These are phyloP conservation scores for Pseudozyma pruni DNA, from an alignment of 1,284 basidiomycete genomes.

Conservation along the genomic window DNA sequence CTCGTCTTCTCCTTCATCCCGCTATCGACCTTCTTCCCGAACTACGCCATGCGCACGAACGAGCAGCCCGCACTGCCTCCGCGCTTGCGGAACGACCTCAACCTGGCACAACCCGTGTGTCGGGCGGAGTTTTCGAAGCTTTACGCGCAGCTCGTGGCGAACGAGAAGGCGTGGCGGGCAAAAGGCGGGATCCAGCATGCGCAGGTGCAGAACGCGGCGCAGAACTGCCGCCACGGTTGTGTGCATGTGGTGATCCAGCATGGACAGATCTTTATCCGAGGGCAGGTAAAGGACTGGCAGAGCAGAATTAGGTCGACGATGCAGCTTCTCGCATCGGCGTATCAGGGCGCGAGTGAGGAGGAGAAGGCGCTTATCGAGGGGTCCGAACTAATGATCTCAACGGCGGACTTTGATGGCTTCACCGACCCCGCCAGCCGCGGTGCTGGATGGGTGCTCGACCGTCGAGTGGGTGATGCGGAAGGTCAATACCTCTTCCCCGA, in stretches of 20 bases:
- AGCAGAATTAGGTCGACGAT: constrained; percentile 26
- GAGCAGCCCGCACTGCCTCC: constrained; percentile 5
- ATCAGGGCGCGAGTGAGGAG: constrained; percentile 21
- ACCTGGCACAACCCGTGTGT: constrained; percentile 22
- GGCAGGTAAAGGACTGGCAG: constrained; percentile 45
- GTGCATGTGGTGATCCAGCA: constrained; percentile 42
- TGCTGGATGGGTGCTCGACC: constrained; percentile 46
- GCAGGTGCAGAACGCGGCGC: constrained; percentile 31
- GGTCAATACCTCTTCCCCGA: constrained; percentile 51
- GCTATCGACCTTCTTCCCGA: constrained; percentile 16
- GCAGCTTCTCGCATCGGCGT: constrained; percentile 28
- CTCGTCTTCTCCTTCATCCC: constrained; percentile 34
- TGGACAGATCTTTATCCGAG: constrained; percentile 40
- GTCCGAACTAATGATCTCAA: constrained; percentile 34
- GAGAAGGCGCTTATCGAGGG: constrained; percentile 30
- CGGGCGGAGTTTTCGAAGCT: constrained; percentile 42
- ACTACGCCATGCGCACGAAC: not conserved
- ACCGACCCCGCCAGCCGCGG: constrained; percentile 19
- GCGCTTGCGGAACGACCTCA: constrained; percentile 12
- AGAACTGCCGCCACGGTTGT: constrained; percentile 34
- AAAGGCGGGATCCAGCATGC: constrained; percentile 37
- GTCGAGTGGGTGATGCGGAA: constrained; percentile 15
- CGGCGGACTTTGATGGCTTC: constrained; percentile 45
- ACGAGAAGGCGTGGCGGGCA: constrained; percentile 24
- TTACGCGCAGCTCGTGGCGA: constrained; percentile 43